A percentile compares a stretch with the other conserved stretches of the same genome.
Conservation (phyloP, 78 protist species). For the Dictyostelium purpureum region DNA sequence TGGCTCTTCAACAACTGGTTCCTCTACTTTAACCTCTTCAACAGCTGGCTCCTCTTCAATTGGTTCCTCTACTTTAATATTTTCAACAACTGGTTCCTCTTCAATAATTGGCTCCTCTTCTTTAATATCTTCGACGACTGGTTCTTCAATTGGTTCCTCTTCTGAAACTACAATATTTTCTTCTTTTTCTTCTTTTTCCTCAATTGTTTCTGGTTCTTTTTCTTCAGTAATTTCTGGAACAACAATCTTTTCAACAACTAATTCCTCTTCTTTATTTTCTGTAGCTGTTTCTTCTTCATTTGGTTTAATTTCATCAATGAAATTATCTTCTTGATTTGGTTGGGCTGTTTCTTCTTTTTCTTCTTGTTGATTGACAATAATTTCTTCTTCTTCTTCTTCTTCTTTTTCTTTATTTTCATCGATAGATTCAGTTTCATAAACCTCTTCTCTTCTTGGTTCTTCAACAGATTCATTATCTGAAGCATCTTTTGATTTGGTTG, state of each 20-base stretch:
- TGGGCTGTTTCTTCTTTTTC: neutral
- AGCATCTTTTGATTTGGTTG: neutral
- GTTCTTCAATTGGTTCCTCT: neutral
- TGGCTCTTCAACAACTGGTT: neutral
- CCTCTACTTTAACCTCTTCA: neutral
- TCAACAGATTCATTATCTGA: neutral
- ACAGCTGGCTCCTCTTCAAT: neutral
- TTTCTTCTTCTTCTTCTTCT: neutral
- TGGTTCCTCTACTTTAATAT: neutral
- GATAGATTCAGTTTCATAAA: neutral
- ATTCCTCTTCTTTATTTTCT: neutral
- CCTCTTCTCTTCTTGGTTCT: conserved; percentile 14
- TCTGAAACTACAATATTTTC: neutral
- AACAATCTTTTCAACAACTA: neutral
- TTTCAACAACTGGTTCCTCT: neutral
- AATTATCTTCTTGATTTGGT: neutral
- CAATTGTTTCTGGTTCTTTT: neutral
- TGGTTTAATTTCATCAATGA: neutral
- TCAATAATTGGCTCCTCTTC: neutral
- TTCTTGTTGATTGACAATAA: neutral
- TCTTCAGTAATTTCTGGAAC: neutral
- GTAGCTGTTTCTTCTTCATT: neutral
- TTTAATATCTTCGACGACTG: neutral
- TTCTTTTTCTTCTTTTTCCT: no score
- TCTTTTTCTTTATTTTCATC: neutral